Evolutionary conservation across 225 moss, liverwort and hornwort genomes (phyloP).

Genomic region (Pleurozium schreberi): DNA sequence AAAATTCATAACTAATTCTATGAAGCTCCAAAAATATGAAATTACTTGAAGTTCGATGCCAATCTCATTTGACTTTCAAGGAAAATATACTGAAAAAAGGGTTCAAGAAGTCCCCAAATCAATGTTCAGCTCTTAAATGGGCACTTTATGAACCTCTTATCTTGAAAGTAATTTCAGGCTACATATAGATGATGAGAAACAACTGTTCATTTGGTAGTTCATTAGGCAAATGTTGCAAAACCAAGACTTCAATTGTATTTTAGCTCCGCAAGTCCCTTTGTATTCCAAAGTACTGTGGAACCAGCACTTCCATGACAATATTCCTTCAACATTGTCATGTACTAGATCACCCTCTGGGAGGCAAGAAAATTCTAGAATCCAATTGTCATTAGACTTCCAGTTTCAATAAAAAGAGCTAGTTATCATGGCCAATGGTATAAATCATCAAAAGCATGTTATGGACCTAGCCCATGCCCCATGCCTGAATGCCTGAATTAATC

Average conservation of each 20-base stretch:
- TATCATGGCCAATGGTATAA: background rate
- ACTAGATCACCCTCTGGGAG: background rate
- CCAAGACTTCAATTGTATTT: too few relatives aligned
- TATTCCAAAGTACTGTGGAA: background rate
- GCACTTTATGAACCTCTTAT: rapidly evolving
- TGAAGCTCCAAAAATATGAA: background rate
- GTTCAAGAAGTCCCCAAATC: background rate
- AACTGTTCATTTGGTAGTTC: background rate
- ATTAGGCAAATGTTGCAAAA: background rate
- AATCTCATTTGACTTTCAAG: background rate
- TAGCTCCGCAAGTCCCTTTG: background rate
- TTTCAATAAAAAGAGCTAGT: background rate
- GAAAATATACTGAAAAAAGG: too few relatives aligned
- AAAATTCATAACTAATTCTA: background rate
- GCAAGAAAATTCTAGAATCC: background rate
- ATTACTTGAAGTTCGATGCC: background rate
- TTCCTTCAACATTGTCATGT: background rate
- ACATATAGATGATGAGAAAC: background rate
- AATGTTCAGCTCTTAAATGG: background rate
- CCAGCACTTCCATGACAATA: background rate
- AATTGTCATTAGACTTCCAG: background rate
- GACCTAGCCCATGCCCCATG: too few relatives aligned
- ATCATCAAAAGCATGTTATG: background rate
- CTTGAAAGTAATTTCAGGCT: background rate
- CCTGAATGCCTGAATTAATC: background rate